Conservation (phyloP, 1,284 basidiomycete species). For the Sporisorium scitamineum region DNA sequence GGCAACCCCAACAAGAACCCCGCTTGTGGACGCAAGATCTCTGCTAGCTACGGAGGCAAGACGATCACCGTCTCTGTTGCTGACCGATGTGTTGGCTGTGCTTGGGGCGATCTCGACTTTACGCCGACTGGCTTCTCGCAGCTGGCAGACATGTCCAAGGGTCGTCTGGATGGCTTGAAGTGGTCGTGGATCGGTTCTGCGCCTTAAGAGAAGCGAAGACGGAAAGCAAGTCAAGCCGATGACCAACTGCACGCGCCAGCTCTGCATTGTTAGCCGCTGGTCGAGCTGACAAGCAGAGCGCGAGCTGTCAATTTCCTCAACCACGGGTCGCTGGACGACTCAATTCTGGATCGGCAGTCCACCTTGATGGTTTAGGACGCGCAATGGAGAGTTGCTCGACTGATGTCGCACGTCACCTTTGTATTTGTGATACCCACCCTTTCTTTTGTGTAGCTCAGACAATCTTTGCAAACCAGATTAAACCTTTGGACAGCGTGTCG, state of each 20-base stretch:
- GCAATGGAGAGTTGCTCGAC: neutral
- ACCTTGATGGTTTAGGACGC: constrained; percentile 42
- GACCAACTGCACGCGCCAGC: neutral
- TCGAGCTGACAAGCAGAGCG: constrained; percentile 5
- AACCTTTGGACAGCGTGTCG: neutral
- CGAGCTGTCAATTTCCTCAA: neutral
- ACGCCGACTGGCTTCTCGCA: constrained; percentile 52
- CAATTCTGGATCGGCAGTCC: constrained; percentile 8
- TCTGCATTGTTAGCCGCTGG: constrained; percentile 11
- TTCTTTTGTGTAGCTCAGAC: neutral
- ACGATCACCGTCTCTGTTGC: constrained; percentile 56
- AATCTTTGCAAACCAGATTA: neutral
- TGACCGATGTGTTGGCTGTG: constrained; percentile 61
- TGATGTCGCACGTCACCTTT: neutral
- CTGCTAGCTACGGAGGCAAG: constrained; percentile 59
- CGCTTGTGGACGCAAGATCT: constrained; percentile 63
- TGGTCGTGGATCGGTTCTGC: constrained; percentile 55
- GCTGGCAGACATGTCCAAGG: constrained; percentile 45
- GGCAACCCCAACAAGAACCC: constrained; percentile 65
- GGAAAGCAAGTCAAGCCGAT: no score
- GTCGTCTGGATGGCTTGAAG: constrained; percentile 48
- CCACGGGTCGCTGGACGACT: constrained; percentile 17
- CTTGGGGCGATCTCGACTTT: constrained; percentile 57
- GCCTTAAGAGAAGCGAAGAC: constrained; percentile 17
- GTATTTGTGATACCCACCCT: constrained; percentile 15